Evolutionary conservation across 495 filamentous ascomycete species (phyloP), one percentile per base, ranked within the genome.

Genomic region (Schizothecium vesticola): DNA sequence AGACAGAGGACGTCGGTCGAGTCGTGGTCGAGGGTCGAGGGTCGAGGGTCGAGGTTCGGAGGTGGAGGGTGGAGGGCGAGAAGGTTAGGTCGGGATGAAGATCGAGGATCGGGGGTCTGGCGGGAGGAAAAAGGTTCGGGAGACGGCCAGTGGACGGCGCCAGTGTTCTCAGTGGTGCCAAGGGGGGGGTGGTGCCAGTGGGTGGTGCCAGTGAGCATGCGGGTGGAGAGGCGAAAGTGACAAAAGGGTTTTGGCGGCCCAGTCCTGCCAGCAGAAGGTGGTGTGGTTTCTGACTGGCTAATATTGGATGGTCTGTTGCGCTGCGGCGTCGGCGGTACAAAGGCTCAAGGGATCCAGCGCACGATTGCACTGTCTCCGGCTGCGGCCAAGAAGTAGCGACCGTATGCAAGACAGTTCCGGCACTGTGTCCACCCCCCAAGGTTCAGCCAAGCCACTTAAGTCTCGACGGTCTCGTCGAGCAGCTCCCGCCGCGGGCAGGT

Each of bases 291-390:
- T 56, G 57, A 57, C 66, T 68, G 65, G 69, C 69, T 71, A 66
- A 71, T 65, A 65, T 70, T 61, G 66, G 56, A 69, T 72, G 70
- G 64, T 43, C 65, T 70, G 70, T 70, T 62, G 12, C 26, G 59
- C 71, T 68, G 71, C 71, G 71, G 71, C 68, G 71, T 72, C 71
- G 70, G 70, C 61, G 68, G 69, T 61, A 63, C 69, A 70, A 70
- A 67, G 69, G 68, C 23, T 59, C 62, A 64, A 56, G 51, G 61
- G 62, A 29, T 60, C 19, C 33, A 21, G 13, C 67, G 31, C 28
- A 63, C 60, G 59, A 63, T 69, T 28, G 61, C 63, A 43, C 19
- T 43, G 59, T 24, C 33, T 29, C 63, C 61, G 57, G 56, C 55
- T 33, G 31, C 43, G 56, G 63, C 63, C 56, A 55, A 22, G 12